Base-by-base conservation (phyloP, 2,329 filamentous ascomycete genomes). In the Phaeosphaeria sp. region DNA sequence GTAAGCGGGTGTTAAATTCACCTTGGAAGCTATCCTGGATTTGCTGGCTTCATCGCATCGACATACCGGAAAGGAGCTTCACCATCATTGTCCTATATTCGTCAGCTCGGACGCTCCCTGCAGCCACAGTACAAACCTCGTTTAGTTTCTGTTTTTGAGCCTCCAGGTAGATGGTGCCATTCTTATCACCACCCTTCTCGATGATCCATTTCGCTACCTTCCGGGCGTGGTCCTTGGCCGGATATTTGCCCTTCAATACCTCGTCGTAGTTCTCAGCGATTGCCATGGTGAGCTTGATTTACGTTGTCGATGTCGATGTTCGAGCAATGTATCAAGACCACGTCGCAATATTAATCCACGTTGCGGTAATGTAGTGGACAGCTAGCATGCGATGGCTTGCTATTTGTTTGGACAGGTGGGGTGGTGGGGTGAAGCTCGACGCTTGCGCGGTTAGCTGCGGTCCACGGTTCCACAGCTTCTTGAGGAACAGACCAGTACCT, bases 91-190 rank as follows among this genome's bases (percentile, higher is more conserved):
- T 99, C 94, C 79, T 81, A 55, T 27, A 30, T 7, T 6, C 1
- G 39, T 69, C 27, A 67, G 59, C 57, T 11, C 20, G 3, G 6
- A 10, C 18, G 22, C 13, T n/a, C 41, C 6, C 36, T 30, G 21
- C n/a, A 18, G 25, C 21, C 11, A n/a, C 6, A 17, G 17, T 25
- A 60, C 66, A 43, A 62, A 80, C 79, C 72, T 98, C 94, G 47
- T 91, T 86, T 77, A 97, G 83, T 73, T 86, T 88, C 62, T 89
- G 92, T 77, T 89, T 87, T 72, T 93, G 90, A 53, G 89, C 90
- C 81, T 98, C 94, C 46, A 98, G 84, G 75, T 97, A 99, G 56
- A 99, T 84, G 18, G 94, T 83, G 48, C 93, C 93, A 30, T 81
- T 84, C 55, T 83, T 83, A 62, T 86, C 83, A 30, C 90, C 87